These are phyloP conservation scores for Neofusicoccum cordaticola DNA, from an alignment of 2,329 filamentous ascomycete species.

Conservation along the genomic window DNA sequence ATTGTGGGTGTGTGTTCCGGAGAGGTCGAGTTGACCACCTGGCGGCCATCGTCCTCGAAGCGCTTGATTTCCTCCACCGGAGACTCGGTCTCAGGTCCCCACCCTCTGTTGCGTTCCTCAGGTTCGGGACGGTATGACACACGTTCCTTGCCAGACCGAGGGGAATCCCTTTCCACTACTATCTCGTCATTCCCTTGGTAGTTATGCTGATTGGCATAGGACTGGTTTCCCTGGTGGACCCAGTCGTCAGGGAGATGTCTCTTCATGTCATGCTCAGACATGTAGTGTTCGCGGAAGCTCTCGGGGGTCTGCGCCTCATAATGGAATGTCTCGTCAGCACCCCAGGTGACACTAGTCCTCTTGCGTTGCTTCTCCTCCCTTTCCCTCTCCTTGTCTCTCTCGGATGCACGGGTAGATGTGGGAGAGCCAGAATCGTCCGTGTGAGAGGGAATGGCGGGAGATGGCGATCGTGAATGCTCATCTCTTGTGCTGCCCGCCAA, in stretches of 20 bases:
- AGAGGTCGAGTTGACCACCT: slow-evolving; percentile 21
- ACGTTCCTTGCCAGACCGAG: slow-evolving; percentile 28
- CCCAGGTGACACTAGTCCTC: slow-evolving; percentile 45
- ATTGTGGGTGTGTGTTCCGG: slow-evolving; percentile 22
- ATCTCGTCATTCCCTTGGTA: slow-evolving; percentile 36
- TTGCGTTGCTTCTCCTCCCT: slow-evolving; percentile 24
- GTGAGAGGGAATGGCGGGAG: slow-evolving; percentile 24
- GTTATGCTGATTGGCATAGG: background rate
- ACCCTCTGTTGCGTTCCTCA: slow-evolving; percentile 18
- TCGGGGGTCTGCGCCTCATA: slow-evolving; percentile 49
- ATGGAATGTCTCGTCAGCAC: slow-evolving; percentile 45
- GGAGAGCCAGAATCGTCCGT: slow-evolving; percentile 25
- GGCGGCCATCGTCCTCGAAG: slow-evolving; percentile 23
- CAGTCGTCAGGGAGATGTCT: slow-evolving; percentile 10
- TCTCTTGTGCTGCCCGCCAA: slow-evolving; percentile 35
- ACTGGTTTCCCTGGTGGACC: background rate
- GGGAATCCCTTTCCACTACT: slow-evolving; percentile 37
- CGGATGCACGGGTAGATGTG: background rate
- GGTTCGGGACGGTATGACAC: slow-evolving; percentile 30
- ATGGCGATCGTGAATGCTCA: slow-evolving; percentile 34
- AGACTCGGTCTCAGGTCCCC: slow-evolving; percentile 7
- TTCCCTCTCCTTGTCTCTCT: slow-evolving; percentile 22
- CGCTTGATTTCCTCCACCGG: slow-evolving; percentile 25
- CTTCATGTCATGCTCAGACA: slow-evolving; percentile 25
- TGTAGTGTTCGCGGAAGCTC: slow-evolving; percentile 37